Evolutionary conservation across 768 basidiomycete species (phyloP), one percentile per base, ranked within the genome.

Genomic region (Neoboletus brunneissimus): DNA sequence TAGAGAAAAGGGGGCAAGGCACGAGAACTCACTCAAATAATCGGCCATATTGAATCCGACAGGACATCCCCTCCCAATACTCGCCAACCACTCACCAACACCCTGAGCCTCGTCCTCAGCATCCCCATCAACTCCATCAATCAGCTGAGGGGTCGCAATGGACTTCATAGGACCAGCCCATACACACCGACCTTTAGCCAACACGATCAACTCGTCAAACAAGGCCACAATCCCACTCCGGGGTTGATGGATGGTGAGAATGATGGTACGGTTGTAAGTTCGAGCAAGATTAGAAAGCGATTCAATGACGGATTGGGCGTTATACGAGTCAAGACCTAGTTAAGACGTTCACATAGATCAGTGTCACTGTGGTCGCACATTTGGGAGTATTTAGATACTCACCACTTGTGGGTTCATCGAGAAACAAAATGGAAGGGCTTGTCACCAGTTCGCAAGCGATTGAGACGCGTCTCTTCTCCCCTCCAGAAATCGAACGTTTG

Each of bases 391-490:
- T 11, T 23, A 47, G 22, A 31, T 3, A 75, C 85, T 56, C 60
- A 90, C 91, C 95, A 51, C 92, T 94, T 0, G 97, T 99, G 8
- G 97, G 97, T 67, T 99, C 97, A 65, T 99, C 97, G 53, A 98
- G 79, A 78, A 98, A 96, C 34, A 99, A 71, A 48, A 99, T 94
- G 0, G 93, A 95, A 15, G 97, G 97, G 43, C 91, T 93, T 1
- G 96, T 99, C 35, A 99, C 97, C 25, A 99, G 79, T 74, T 99
- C 97, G 69, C 97, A 99, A 40, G 97, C 97, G 61, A 99, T 98
- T 0, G 90, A 93, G 2, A 98, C 97, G 5, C 97, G 81, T 34
- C 97, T 83, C 75, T 98, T 98, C 77, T 99, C 97, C 16, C 97
- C 97, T 45, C 97, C 97, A 32, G 94, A 96, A 54, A 98, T 98